phyloP scores from a whole-genome alignment of 495 filamentous ascomycete genomes.

The Oidiodendron maius region DNA sequence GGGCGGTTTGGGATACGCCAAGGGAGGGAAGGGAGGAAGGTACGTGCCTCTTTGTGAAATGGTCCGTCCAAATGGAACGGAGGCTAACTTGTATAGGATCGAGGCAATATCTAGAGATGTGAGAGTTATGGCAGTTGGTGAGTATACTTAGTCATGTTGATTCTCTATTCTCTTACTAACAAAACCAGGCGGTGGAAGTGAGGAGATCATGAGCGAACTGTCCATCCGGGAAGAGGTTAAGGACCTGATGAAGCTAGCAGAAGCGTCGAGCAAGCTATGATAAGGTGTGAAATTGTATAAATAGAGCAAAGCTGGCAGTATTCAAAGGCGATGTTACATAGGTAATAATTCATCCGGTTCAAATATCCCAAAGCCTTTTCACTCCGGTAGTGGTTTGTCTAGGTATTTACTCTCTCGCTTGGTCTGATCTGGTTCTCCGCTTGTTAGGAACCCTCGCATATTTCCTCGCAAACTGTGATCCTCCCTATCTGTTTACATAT shows the following conservation, averaged over 20 bases:
- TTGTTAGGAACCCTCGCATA: no score
- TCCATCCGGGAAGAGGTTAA: conserved; percentile 24
- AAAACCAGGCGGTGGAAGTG: conserved; percentile 24
- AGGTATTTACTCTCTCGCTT: no score
- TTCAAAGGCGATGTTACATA: no score
- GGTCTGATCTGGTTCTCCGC: no score
- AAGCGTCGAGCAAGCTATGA: conserved; percentile 16
- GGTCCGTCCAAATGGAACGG: no score
- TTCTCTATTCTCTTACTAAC: neutral
- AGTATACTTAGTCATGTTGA: neutral
- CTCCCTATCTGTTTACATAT: no score
- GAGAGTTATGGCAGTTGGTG: conserved; percentile 31
- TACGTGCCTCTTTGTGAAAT: neutral
- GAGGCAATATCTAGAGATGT: conserved; percentile 34
- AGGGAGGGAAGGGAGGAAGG: conserved; percentile 27
- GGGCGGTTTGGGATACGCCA: conserved; percentile 27
- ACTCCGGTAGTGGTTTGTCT: no score
- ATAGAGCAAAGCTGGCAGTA: no score
- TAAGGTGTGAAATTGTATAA: no score
- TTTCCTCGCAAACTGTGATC: no score
- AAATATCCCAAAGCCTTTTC: no score
- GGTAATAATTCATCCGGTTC: no score
- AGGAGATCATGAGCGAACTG: conserved; percentile 32
- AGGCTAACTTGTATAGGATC: conserved; percentile 16
- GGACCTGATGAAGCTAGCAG: conserved; percentile 17